Evolutionary conservation across 441 rosid species (phyloP).

Genomic region (Macaranga tanarius): DNA sequence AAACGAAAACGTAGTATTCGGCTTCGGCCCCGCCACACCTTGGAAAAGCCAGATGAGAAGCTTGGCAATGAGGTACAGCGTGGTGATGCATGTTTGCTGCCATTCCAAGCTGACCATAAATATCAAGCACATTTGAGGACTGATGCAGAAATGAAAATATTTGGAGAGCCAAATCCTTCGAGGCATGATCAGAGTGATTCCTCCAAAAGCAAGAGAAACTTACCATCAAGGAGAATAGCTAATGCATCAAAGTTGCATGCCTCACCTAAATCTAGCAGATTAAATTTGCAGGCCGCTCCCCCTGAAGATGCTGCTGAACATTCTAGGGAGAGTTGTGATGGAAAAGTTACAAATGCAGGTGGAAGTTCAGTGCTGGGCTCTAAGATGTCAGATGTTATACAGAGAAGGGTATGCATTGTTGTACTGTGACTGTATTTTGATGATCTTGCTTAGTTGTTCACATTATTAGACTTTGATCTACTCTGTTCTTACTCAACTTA

Average conservation of each 20-base stretch:
- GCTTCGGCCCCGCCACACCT: constrained; percentile 75
- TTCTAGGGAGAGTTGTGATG: constrained; percentile 68
- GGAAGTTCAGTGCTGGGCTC: constrained; percentile 54
- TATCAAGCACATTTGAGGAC: constrained; percentile 63
- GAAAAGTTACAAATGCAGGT: constrained; percentile 44
- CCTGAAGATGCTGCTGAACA: constrained; percentile 61
- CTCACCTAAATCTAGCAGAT: constrained; percentile 70
- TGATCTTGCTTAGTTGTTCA: neutral
- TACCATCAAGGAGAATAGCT: constrained; percentile 64
- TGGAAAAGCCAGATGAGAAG: constrained; percentile 68
- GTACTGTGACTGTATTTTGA: constrained; percentile 1
- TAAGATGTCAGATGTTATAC: constrained; percentile 80
- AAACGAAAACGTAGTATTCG: constrained; percentile 95
- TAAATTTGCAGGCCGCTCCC: constrained; percentile 46
- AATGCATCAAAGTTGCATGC: constrained; percentile 69
- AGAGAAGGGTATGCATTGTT: constrained; percentile 71
- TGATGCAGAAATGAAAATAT: constrained; percentile 48
- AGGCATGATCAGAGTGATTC: constrained; percentile 77
- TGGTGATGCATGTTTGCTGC: constrained; percentile 48
- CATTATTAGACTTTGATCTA: neutral
- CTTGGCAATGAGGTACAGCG: constrained; percentile 53
- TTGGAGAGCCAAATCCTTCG: constrained; percentile 43
- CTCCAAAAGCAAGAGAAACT: constrained; percentile 55
- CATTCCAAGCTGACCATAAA: constrained; percentile 61
- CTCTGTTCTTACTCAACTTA: neutral